A percentile compares a stretch with the other conserved stretches of the same genome.
phyloP scores from a whole-genome alignment of 306 rosid genomes.

The Delonix regia region DNA sequence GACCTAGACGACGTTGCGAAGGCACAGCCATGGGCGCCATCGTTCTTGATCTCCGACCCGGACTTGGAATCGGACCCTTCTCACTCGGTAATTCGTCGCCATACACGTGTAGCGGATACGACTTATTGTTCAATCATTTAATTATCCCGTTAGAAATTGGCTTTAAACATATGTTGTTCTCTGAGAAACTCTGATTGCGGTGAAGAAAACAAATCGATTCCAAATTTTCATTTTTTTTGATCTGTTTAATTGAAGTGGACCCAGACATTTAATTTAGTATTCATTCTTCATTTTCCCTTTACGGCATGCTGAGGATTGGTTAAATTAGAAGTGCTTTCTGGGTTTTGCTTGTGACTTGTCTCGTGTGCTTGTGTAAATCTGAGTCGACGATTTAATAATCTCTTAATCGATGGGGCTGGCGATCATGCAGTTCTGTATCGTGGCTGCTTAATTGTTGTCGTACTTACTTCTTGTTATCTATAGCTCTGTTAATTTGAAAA shows the following conservation, averaged over 20 bases:
- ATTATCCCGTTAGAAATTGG: background rate
- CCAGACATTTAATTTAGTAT: background rate
- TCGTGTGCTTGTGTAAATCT: background rate
- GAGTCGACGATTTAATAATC: background rate
- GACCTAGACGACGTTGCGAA: constrained; percentile 90
- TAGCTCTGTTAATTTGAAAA: background rate
- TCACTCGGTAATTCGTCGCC: constrained; percentile 60
- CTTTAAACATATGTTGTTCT: background rate
- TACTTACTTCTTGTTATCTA: background rate
- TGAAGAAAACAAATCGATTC: background rate
- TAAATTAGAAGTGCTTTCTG: background rate
- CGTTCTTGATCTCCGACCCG: constrained; percentile 94
- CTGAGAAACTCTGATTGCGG: background rate
- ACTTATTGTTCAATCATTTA: background rate
- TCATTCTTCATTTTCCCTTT: background rate
- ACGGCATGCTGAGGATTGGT: constrained; percentile 8
- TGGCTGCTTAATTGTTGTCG: background rate
- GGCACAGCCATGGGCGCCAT: constrained; percentile 99
- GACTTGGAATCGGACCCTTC: constrained; percentile 90
- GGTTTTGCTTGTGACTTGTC: background rate
- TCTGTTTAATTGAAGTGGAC: background rate
- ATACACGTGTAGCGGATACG: background rate
- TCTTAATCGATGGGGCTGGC: background rate
- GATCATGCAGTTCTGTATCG: background rate
- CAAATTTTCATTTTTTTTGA: background rate